A percentile compares a stretch with the other conserved stretches of the same genome.
Conservation (phyloP, 179 eudicot genomes). For the Sideroxylon spinosum region DNA sequence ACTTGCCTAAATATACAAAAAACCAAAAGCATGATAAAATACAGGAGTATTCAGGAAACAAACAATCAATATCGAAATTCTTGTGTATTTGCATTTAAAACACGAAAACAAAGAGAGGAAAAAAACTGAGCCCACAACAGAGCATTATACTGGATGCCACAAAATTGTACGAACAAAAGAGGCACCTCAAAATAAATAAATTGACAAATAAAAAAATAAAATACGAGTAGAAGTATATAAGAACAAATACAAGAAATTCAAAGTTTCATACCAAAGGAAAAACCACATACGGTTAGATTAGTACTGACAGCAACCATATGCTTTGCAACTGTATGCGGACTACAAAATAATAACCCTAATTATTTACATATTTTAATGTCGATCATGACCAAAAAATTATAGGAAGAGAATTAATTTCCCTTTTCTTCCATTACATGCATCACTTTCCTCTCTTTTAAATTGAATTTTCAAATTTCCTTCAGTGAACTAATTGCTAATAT, state of each 20-base stretch:
- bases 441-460: neutral
- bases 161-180: neutral
- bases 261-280: neutral
- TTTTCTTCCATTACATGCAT: neutral
- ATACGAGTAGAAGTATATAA: neutral
- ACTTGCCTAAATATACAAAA: neutral
- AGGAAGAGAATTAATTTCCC: neutral
- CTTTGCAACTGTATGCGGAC: conserved; percentile 88
- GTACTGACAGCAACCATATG: conserved; percentile 99
- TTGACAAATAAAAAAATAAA: neutral
- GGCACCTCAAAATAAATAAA: neutral
- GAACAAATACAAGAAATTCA: neutral
- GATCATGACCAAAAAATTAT: neutral
- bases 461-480: neutral
- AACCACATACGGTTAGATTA: conserved; percentile 60
- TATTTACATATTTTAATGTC: neutral
- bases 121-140: neutral
- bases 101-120: neutral
- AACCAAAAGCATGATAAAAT: neutral
- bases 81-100: neutral
- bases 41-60: neutral
- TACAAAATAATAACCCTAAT: conserved; percentile 25
- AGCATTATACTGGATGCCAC: neutral
- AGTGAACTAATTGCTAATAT: neutral
- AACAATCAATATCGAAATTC: neutral